A percentile compares a stretch with the other conserved stretches of the same genome.
phyloP scores from a whole-genome alignment of 1,284 basidiomycete species.

The Apiotrichum porosum region DNA sequence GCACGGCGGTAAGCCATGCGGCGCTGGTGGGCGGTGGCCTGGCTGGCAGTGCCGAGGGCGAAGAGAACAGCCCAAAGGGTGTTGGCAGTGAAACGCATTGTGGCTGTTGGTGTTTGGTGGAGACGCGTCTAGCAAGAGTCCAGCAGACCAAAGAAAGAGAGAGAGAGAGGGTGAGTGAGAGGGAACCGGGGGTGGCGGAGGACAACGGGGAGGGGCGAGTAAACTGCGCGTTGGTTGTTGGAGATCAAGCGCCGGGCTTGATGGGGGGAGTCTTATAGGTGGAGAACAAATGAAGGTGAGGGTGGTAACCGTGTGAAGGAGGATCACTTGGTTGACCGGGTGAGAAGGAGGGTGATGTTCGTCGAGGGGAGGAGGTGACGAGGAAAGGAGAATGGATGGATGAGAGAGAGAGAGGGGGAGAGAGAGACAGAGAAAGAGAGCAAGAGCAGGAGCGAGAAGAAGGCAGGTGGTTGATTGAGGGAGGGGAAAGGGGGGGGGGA shows the following conservation, averaged over 20 bases:
- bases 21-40: conserved; percentile 13
- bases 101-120: background rate
- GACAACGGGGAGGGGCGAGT: background rate
- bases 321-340: conserved; percentile 4
- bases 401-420: conserved; percentile 1
- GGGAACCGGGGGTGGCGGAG: too few species aligned
- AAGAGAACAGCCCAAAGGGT: conserved; percentile 13
- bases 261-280: background rate
- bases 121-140: background rate
- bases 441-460: background rate
- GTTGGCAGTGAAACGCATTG: conserved; percentile 12
- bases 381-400: background rate
- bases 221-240: background rate
- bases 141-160: background rate
- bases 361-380: background rate
- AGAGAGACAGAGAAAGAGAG: background rate
- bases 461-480: too few species aligned
- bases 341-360: too few species aligned
- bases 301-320: background rate
- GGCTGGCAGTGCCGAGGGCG: conserved; percentile 14
- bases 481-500: background rate
- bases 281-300: conserved; percentile 8
- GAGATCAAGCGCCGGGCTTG: background rate
- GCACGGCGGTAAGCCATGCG: conserved; percentile 2
- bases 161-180: background rate